These are phyloP conservation scores for Aspergillus hiratsukae DNA, from an alignment of 2,329 filamentous ascomycete species.

Conservation along the genomic window DNA sequence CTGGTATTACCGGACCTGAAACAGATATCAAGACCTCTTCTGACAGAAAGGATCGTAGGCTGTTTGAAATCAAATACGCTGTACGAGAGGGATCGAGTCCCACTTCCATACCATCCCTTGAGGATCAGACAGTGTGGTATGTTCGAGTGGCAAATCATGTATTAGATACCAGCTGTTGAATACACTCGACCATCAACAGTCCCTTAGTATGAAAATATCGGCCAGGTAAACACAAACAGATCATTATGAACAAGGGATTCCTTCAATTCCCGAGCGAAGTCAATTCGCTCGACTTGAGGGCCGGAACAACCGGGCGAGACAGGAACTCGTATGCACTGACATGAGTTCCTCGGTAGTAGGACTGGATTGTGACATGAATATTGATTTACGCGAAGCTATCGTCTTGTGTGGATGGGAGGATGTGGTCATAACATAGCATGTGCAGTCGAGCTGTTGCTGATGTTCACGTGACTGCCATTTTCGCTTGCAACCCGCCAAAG, in stretches of 20 bases:
- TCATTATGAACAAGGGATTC: not conserved
- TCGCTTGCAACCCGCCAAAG: constrained; percentile 12
- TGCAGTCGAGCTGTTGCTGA: not conserved
- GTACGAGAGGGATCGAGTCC: not conserved
- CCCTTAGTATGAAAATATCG: no score
- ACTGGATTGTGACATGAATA: not conserved
- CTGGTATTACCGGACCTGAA: not conserved
- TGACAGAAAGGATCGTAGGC: not conserved
- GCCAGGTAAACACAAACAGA: not conserved
- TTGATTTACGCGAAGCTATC: not conserved
- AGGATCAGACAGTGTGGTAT: not conserved
- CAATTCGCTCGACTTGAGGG: not conserved
- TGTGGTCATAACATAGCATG: not conserved
- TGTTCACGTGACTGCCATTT: constrained; percentile 10
- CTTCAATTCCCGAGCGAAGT: not conserved
- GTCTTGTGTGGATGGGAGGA: not conserved
- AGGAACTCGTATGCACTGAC: not conserved
- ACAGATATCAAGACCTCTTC: not conserved
- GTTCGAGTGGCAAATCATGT: not conserved
- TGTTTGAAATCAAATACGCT: not conserved
- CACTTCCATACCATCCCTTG: not conserved
- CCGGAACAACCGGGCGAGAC: not conserved
- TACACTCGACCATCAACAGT: not conserved
- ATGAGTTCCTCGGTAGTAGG: not conserved
- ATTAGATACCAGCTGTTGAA: not conserved